phyloP scores from a whole-genome alignment of 305 asterid species.

The Solanum hybrid region DNA sequence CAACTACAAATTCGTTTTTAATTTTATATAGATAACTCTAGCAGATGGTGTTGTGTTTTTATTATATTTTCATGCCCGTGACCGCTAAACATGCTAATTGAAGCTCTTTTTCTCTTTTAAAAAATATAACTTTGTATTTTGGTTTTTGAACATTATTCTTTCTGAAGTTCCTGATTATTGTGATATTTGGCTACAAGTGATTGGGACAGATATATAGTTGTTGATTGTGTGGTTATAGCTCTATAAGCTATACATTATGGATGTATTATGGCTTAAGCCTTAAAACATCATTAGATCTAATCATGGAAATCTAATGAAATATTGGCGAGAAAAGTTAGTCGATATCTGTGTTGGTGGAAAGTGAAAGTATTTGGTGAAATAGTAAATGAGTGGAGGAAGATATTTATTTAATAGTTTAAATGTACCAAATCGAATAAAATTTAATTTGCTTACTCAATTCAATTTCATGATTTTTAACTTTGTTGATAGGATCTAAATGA shows the following conservation, averaged over 20 bases:
- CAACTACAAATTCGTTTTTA: neutral
- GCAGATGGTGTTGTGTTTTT: neutral
- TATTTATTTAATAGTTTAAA: too few species aligned
- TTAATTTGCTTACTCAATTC: too few species aligned
- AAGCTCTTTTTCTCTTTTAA: neutral
- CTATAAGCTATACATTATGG: neutral
- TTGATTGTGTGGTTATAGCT: neutral
- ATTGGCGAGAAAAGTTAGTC: neutral
- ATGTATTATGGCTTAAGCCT: neutral
- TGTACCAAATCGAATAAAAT: too few species aligned
- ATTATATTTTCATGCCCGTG: neutral
- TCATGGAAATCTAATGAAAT: neutral
- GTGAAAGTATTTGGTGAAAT: neutral
- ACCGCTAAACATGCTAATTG: neutral
- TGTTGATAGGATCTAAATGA: neutral
- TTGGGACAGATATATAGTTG: neutral
- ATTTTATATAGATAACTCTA: neutral
- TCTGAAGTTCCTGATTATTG: neutral
- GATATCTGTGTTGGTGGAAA: neutral
- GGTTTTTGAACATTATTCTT: neutral
- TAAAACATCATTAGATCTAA: neutral
- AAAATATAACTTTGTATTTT: neutral
- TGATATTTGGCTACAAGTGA: neutral
- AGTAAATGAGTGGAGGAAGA: neutral
- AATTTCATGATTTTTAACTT: neutral